Evolutionary conservation across 1,139 yeast species (phyloP), one percentile per base, ranked within the genome.

Genomic region (Pichia kudriavzevii): DNA sequence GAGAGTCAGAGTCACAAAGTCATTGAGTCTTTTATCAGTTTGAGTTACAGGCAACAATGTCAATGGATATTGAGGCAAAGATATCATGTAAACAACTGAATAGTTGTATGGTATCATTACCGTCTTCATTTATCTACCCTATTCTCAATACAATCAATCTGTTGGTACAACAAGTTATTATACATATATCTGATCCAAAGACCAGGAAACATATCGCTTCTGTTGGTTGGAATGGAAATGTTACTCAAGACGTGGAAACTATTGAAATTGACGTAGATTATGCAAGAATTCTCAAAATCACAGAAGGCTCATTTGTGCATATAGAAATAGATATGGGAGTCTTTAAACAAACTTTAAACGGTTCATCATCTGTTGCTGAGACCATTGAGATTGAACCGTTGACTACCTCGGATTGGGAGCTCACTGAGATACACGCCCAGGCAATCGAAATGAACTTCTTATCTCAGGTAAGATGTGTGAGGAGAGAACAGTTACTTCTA

Each of bases 331-430:
- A 65, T 52, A 59, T 66, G 11, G 48, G 53, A 24, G 39, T 63
- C 18, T 21, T 35, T n/a, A 19, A 31, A 22, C 16, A 25, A 12
- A n/a, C 16, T 14, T 28, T 28, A 22, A 12, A 25, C 7, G 25
- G 19, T 8, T 7, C 17, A 5, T 19, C 18, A n/a, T 13, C n/a
- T 45, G 12, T 25, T 22, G 43, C 46, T 12, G 50, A 63, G 9
- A 72, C 76, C 5, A 76, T 88, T 7, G 76, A 73, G 50, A 66
- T 88, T 30, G 96, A 85, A 52, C 97, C 97, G 0, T 59, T 72
- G 22, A 67, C 83, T 0, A 59, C 79, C 3, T 70, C 81, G 4
- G 98, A 91, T 53, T 91, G 97, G 97, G 97, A 88, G 48, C 63
- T 83, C 27, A 83, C 87, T 5, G 95, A 87, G 51, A 61, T 82